Percentiles rank a stretch among this genome's conserved stretches.
These are phyloP conservation scores for Micromonas pusilla DNA, from an alignment of 139 green algal genomes.

Conservation along the genomic window DNA sequence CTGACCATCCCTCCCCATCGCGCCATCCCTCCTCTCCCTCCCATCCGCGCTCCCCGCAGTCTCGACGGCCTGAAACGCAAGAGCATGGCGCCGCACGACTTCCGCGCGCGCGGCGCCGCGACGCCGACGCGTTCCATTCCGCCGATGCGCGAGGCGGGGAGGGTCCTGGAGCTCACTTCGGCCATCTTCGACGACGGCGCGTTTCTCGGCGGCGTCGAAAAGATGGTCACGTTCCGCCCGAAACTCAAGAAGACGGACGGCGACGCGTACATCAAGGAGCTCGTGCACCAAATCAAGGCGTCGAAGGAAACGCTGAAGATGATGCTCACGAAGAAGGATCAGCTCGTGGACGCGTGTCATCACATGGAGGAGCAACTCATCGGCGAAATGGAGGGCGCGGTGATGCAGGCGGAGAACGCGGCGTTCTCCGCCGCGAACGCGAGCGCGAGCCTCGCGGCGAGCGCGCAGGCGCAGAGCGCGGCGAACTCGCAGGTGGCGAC, in stretches of 20 bases:
- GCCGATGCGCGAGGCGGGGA: not conserved
- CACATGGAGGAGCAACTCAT: not conserved
- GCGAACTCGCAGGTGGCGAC: not conserved
- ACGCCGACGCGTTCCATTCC: not conserved
- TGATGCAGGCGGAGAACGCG: not conserved
- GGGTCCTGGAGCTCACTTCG: not conserved
- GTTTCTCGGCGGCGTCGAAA: not conserved
- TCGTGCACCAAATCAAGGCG: slow-evolving; percentile 1
- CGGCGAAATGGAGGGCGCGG: not conserved
- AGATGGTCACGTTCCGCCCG: slow-evolving; percentile 1
- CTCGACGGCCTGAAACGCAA: not conserved
- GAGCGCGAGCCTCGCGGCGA: not conserved
- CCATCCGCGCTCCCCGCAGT: not conserved
- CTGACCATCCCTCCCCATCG: not conserved
- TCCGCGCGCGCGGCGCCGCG: not conserved
- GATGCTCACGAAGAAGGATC: slow-evolving; percentile 5
- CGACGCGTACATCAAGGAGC: not conserved
- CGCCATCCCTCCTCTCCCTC: not conserved
- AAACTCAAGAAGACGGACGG: not conserved
- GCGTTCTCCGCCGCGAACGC: not conserved
- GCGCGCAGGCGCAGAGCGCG: not conserved
- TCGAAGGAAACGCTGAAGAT: slow-evolving; percentile 22
- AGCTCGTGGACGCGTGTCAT: not conserved
- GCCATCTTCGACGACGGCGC: not conserved
- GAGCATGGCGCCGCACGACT: not conserved